A percentile compares a stretch with the other conserved stretches of the same genome.
Conservation (phyloP, 495 filamentous ascomycete species). For the Xylaria acuta region DNA sequence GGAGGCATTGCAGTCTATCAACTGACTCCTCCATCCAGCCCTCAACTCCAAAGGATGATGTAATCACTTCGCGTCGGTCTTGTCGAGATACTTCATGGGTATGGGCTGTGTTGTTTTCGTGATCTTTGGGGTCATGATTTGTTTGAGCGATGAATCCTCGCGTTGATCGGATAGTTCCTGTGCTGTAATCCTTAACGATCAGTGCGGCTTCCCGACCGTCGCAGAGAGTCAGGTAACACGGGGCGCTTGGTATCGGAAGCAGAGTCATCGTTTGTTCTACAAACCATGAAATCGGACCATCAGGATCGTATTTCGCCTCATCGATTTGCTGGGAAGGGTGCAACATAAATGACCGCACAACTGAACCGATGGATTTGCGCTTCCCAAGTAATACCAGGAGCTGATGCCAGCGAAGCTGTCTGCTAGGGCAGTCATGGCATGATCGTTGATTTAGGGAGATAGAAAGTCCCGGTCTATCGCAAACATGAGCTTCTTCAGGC, state of each 20-base stretch:
- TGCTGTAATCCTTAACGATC: constrained; percentile 64
- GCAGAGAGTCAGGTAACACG: constrained; percentile 60
- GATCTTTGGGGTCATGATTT: constrained; percentile 57
- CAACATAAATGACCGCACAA: constrained; percentile 12
- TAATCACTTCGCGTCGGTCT: constrained; percentile 37
- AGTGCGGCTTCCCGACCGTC: constrained; percentile 52
- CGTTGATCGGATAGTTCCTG: constrained; percentile 47
- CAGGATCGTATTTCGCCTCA: background rate
- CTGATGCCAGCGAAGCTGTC: constrained; percentile 49
- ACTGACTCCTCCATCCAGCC: constrained; percentile 51
- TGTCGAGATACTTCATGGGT: constrained; percentile 24
- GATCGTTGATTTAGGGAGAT: constrained; percentile 70
- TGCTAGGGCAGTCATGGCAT: constrained; percentile 53
- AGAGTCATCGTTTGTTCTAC: background rate
- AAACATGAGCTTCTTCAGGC: constrained; percentile 27
- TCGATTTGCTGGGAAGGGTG: background rate
- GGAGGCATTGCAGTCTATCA: constrained; percentile 46
- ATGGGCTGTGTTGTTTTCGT: background rate
- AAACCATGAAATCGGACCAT: background rate
- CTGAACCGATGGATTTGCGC: constrained; percentile 55
- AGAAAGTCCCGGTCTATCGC: constrained; percentile 50
- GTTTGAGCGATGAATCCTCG: constrained; percentile 61
- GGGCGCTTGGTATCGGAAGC: background rate
- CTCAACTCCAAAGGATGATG: constrained; percentile 21
- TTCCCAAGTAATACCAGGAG: constrained; percentile 63